phyloP scores from a whole-genome alignment of 2,329 filamentous ascomycete genomes.

The Calonectria multiphialidica region DNA sequence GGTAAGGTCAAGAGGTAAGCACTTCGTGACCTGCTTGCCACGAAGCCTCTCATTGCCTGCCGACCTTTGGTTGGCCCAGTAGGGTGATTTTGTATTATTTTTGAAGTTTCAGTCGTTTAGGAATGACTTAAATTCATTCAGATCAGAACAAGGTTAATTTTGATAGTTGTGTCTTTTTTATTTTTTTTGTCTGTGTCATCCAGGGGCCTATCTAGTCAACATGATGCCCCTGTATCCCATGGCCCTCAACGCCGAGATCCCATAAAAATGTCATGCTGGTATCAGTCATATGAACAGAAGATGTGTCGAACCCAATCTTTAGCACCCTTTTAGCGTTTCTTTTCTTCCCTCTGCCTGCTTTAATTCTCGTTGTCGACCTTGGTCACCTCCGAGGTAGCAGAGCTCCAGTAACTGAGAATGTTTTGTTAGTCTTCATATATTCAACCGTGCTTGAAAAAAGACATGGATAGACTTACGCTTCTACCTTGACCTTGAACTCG shows the following conservation, averaged over 20 bases:
- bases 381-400: conserved; percentile 69
- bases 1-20: conserved; percentile 70
- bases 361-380: conserved; percentile 57
- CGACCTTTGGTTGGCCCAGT: conserved; percentile 27
- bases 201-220: conserved; percentile 43
- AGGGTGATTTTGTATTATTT: conserved; percentile 39
- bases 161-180: conserved; percentile 32
- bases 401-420: conserved; percentile 68
- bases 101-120: conserved; percentile 38
- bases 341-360: conserved; percentile 9
- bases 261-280: conserved; percentile 49
- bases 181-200: conserved; percentile 37
- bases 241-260: conserved; percentile 52
- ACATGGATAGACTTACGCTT: conserved; percentile 69
- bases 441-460: neutral
- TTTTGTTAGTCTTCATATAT: conserved; percentile 32
- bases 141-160: conserved; percentile 11
- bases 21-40: conserved; percentile 53
- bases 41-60: conserved; percentile 32
- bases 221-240: conserved; percentile 47
- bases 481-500: conserved; percentile 86
- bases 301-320: conserved; percentile 41
- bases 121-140: conserved; percentile 3
- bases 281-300: conserved; percentile 49
- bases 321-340: conserved; percentile 38